Percentiles rank a stretch among this genome's conserved stretches.
Conservation (phyloP, 768 basidiomycete species). For the Tulasnella sp. region DNA sequence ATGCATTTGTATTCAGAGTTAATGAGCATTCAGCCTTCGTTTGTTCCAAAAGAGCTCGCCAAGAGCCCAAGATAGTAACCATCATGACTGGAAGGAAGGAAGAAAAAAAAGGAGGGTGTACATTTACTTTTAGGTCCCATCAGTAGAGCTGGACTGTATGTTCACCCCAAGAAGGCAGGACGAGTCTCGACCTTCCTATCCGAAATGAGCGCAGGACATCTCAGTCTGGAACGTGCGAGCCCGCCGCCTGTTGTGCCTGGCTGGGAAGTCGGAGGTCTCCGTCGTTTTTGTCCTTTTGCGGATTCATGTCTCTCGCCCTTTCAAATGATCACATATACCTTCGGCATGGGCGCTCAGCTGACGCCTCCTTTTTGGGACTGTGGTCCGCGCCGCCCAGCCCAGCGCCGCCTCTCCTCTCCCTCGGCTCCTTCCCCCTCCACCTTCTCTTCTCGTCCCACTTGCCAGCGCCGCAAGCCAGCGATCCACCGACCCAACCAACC, state of each 20-base stretch:
- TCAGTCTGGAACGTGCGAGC: background rate
- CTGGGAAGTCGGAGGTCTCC: background rate
- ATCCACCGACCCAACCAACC: background rate
- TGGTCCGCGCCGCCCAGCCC: constrained; percentile 6
- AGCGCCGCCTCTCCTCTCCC: background rate
- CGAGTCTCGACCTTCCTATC: constrained; percentile 17
- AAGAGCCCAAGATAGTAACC: background rate
- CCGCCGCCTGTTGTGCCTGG: background rate
- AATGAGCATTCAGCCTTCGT: background rate
- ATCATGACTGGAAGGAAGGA: background rate
- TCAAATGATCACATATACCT: background rate
- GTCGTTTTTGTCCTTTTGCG: background rate
- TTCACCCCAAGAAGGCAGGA: constrained; percentile 2
- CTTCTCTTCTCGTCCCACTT: background rate
- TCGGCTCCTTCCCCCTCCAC: background rate
- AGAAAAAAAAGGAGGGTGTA: background rate
- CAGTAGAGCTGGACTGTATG: background rate
- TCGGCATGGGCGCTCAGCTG: background rate
- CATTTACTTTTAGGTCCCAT: background rate
- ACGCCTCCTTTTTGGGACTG: background rate
- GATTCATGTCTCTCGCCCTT: background rate
- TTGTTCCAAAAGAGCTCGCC: background rate
- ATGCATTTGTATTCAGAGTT: background rate
- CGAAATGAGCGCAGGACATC: constrained; percentile 1
- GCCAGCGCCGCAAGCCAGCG: background rate